Evolutionary conservation across 345 rosid species (phyloP).

Genomic region (Hibiscus trionum): DNA sequence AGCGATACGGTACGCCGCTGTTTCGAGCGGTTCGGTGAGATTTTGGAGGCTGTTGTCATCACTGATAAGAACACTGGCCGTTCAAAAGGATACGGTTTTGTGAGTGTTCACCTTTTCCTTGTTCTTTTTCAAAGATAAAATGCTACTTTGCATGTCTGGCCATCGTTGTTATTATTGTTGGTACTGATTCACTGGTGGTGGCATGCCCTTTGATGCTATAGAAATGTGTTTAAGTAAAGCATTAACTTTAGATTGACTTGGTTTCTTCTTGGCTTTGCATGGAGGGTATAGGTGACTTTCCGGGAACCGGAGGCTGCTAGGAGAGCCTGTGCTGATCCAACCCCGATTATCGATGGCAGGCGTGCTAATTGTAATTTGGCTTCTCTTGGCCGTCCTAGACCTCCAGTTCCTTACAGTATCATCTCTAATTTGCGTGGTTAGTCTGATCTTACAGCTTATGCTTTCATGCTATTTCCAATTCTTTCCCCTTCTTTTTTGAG

Average conservation of each 20-base stretch:
- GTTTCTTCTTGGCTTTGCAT: conserved; percentile 34
- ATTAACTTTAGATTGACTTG: conserved; percentile 34
- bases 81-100: conserved; percentile 98
- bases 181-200: background rate
- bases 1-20: conserved; percentile 73
- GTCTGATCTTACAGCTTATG: conserved; percentile 7
- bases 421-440: conserved; percentile 23
- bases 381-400: conserved; percentile 75
- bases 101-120: conserved; percentile 37
- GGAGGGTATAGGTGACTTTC: conserved; percentile 94
- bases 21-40: conserved; percentile 82
- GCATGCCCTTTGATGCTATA: conserved; percentile 11
- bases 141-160: background rate
- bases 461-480: background rate
- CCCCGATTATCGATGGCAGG: conserved; percentile 85
- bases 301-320: conserved; percentile 92
- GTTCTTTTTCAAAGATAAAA: background rate
- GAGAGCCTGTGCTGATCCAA: conserved; percentile 85
- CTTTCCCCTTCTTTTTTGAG: too few relatives aligned
- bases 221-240: background rate
- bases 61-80: conserved; percentile 89
- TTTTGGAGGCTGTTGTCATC: conserved; percentile 89
- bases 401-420: conserved; percentile 48
- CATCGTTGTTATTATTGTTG: background rate
- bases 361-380: conserved; percentile 96